Base-by-base conservation (phyloP, 2,329 filamentous ascomycete genomes). In the Pestalotiopsis sp. region DNA sequence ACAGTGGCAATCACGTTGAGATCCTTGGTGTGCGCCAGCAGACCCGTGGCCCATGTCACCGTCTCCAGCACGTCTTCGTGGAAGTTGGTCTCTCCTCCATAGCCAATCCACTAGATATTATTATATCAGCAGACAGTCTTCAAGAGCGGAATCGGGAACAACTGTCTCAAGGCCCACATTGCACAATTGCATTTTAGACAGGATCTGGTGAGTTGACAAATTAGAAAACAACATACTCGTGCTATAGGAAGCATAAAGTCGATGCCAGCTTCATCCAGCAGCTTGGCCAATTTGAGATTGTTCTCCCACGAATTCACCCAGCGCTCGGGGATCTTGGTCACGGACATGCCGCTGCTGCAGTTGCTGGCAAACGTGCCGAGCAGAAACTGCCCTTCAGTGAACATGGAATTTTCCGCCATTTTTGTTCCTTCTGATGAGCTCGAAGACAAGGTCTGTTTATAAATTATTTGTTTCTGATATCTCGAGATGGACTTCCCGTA, bases 1-100 rank as follows among this genome's bases (percentile, higher is more conserved):
- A 87, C 77, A 0, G 85, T 85, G 3, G 83, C 84, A 68, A 87
- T 87, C 36, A 87, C 75, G 70, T 85, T 86, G 63, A 87, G 77
- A 31, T 81, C 82, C 69, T 65, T 65, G 41, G 62, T 65, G 27
- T 49, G 62, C 3, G 62, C 62, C 41, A 65, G 41, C 23, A 65
- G 23, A 7, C 62, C 62, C 2, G 62, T 65, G 1, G 62, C 62
- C 62, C 62, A 65, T 2, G 62, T 65, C 36, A 65, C 39, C 6
- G 62, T 65, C 13, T 65, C 62, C 39, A 65, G 41, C 17, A 65
- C 62, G 38, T 65, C 62, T 6, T 39, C 17, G 62, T 65, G 62
- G n/a, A 65, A 65, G 62, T 65, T 65, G 9, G 62, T 65, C 23
- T 65, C 62, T 49, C 62, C 62, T 45, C 62, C 62, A 20, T 65